These are phyloP conservation scores for Boletus tylopilopsis DNA, from an alignment of 768 basidiomycete species.

Conservation along the genomic window DNA sequence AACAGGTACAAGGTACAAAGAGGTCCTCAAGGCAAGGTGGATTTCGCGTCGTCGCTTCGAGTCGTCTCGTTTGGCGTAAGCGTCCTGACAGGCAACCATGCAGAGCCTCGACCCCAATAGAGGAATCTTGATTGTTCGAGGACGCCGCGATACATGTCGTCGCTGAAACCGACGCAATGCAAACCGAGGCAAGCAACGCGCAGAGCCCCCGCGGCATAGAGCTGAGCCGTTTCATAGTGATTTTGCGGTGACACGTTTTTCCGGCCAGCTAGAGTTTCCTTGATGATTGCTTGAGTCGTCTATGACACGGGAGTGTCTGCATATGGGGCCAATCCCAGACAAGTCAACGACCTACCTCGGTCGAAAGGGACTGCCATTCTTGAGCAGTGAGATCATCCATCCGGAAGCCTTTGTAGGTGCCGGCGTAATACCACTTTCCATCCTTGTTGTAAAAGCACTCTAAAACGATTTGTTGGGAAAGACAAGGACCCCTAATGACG, in stretches of 20 bases:
- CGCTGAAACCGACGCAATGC: constrained; percentile 75
- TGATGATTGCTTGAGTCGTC: constrained; percentile 65
- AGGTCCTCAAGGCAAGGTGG: constrained; percentile 5
- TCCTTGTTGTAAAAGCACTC: constrained; percentile 84
- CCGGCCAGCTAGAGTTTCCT: constrained; percentile 65
- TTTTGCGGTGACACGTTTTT: constrained; percentile 79
- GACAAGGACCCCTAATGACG: not conserved
- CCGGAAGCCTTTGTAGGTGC: constrained; percentile 65
- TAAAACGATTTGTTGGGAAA: constrained; percentile 26
- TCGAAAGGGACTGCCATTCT: constrained; percentile 66
- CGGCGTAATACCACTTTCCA: constrained; percentile 81
- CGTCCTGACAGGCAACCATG: constrained; percentile 13
- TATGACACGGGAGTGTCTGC: constrained; percentile 27
- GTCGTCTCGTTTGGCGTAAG: constrained; percentile 9
- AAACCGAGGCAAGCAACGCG: constrained; percentile 70
- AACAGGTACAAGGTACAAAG: not conserved
- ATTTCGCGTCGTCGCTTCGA: constrained; percentile 7
- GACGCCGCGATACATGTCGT: constrained; percentile 57
- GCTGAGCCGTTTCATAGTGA: constrained; percentile 67
- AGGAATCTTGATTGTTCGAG: constrained; percentile 53
- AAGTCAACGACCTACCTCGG: constrained; percentile 44
- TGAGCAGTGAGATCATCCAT: constrained; percentile 61
- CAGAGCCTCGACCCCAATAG: constrained; percentile 22
- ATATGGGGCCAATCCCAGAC: not conserved
- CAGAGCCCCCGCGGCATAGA: constrained; percentile 70